Base-by-base conservation (phyloP, 352 stramenopile genomes). In the Phytophthora pseudosyringae region DNA sequence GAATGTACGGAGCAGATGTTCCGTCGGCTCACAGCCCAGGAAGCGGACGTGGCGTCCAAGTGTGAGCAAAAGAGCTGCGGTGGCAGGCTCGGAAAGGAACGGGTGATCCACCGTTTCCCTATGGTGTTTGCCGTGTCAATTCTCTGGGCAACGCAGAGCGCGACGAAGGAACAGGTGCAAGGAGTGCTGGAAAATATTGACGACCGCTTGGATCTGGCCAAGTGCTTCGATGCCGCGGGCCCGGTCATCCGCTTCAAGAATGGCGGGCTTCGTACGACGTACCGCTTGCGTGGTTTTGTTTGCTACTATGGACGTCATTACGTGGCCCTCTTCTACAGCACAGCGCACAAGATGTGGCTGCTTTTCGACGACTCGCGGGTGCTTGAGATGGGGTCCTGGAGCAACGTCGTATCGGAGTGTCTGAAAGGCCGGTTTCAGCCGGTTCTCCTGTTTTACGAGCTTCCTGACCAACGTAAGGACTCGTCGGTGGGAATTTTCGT, bases 241-340 rank as follows among this genome's bases (percentile, higher is more conserved):
- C 81, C 84, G 2, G 83, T 85, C n/a, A 77, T 86, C 38, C 77
- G 78, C 46, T 89, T 92, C 48, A 85, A 85, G 55, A 88, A 86
- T 41, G 82, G 83, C 38, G 86, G 86, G 1, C 52, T 93, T 28
- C 80, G 83, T 31, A 90, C 82, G 16, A 91, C 83, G 11, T 95
- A 95, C 46, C 81, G 83, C 10, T 71, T 95, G 48, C 81, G 82
- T 11, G 87, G 87, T 4, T 89, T 95, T 61, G 87, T 95, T 29
- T 95, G 87, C 62, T 95, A 95, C 60, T 95, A 95, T 48, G 87
- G 87, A 1, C 79, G 75, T 4, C 87, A 95, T 60, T 95, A 95
- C 58, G 81, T 95, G 35, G 83, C 87, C 12, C 64, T 94, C 3
- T 95, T 95, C 46, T 94, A 93, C 78, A 90, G 76, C 55, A 95